These are phyloP conservation scores for Linum lewisii DNA, from an alignment of 345 rosid genomes.

Conservation along the genomic window DNA sequence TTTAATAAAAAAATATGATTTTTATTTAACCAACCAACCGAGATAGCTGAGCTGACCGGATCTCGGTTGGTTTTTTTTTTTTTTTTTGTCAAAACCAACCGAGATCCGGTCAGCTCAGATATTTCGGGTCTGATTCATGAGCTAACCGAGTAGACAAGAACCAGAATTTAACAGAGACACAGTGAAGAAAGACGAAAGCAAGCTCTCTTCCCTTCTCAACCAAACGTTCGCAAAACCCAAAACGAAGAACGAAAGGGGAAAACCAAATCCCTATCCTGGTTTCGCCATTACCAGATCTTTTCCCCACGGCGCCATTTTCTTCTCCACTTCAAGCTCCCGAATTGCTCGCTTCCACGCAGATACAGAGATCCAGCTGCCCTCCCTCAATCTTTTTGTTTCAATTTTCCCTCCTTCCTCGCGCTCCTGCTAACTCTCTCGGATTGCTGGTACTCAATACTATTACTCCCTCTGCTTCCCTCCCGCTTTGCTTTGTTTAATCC, in stretches of 20 bases:
- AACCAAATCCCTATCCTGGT: not conserved
- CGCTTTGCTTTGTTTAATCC: not conserved
- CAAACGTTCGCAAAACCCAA: no score
- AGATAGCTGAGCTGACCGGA: no score
- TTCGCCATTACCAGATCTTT: not conserved
- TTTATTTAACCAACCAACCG: no score
- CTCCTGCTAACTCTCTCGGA: not conserved
- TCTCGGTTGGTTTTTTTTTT: no score
- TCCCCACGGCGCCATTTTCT: not conserved
- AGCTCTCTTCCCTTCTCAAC: not conserved
- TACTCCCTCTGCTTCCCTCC: not conserved
- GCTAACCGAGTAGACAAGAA: not conserved
- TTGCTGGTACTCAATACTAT: not conserved
- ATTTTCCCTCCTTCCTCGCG: not conserved
- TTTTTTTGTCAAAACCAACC: not conserved
- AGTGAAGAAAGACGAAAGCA: constrained; percentile 1
- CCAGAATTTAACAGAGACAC: not conserved
- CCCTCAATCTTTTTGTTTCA: not conserved
- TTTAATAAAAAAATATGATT: no score
- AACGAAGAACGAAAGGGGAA: no score
- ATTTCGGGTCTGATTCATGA: no score
- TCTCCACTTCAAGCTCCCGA: not conserved
- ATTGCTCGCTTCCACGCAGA: not conserved
- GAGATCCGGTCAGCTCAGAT: no score
- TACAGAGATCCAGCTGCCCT: not conserved